Evolutionary conservation across 257 asterid species (phyloP), one percentile per base, ranked within the genome.

Genomic region (Salvia rosmarinus): DNA sequence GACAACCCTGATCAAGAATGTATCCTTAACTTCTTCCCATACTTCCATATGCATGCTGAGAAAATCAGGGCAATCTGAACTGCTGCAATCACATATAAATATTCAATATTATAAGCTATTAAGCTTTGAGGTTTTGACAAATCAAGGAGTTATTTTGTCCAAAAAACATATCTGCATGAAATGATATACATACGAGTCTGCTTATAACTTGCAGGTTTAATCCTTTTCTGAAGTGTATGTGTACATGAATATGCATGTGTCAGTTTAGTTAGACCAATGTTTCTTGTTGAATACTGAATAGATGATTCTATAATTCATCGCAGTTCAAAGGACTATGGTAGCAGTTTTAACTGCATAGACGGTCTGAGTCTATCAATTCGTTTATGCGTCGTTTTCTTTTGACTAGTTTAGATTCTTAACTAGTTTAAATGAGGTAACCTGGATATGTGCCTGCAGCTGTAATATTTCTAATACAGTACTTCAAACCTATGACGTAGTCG

Each of bases 1-100:
- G 95, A 94, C 74, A 86, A 88, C 79, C 96, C 98, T 57, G 98
- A 94, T 79, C 79, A 88, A 85, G 99, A 94, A 82, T 94, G 98
- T 93, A 93, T 93, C 96, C 96, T 87, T 62, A 25, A 66, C 49
- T 55, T 73, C 78, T 72, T 58, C 67, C 62, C n/a, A 11, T 52
- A 37, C 40, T 55, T 74, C 50, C 52, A 58, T 60, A 68, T 50
- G 46, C 76, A 68, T 77, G 37, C 63, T 42, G 4, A 52, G 10
- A 66, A 59, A 52, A 6, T 28, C 44, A 42, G 23, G 49, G 25
- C 50, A 64, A 74, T 37, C 59, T 67, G 17, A 25, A 35, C 1
- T 28, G 44, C 9, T 37, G 28, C 58, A 42, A 35, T 50, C 21
- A 51, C 34, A 9, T n/a, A 12, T 30, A 46, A 5, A 37, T 17